Percentiles rank a stretch among this genome's conserved stretches.
phyloP scores from a whole-genome alignment of 805 yeast genomes.

The Torulaspora microellipsoides region DNA sequence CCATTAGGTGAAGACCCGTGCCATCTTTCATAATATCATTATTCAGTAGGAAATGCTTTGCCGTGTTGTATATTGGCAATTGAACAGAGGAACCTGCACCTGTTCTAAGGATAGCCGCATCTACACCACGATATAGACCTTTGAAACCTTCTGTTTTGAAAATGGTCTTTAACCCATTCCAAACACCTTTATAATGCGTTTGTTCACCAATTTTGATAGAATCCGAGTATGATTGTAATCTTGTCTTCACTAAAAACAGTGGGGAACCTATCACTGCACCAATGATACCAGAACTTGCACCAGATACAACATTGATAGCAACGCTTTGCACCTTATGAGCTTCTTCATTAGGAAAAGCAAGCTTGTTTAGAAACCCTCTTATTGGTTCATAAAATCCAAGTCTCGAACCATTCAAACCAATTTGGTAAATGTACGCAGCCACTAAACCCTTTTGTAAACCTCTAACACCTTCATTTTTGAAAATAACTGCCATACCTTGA shows the following conservation, averaged over 20 bases:
- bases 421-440: constrained; percentile 86
- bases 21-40: constrained; percentile 56
- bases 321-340: constrained; percentile 46
- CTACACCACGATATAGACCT: constrained; percentile 87
- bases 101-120: constrained; percentile 90
- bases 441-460: constrained; percentile 87
- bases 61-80: constrained; percentile 79
- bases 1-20: constrained; percentile 61
- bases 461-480: constrained; percentile 73
- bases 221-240: constrained; percentile 90
- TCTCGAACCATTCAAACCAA: constrained; percentile 90
- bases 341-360: constrained; percentile 49
- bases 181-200: constrained; percentile 70
- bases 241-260: constrained; percentile 83
- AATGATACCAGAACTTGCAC: constrained; percentile 78
- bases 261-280: constrained; percentile 93
- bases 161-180: constrained; percentile 64
- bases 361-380: constrained; percentile 53
- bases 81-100: constrained; percentile 96
- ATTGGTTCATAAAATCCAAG: constrained; percentile 91
- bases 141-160: constrained; percentile 67
- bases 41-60: constrained; percentile 58
- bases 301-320: constrained; percentile 68
- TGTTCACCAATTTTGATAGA: constrained; percentile 78
- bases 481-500: constrained; percentile 74